Percentiles rank a stretch among this genome's conserved stretches.
phyloP scores from a whole-genome alignment of 148 eudicot species.

The Spergularia bocconei region DNA sequence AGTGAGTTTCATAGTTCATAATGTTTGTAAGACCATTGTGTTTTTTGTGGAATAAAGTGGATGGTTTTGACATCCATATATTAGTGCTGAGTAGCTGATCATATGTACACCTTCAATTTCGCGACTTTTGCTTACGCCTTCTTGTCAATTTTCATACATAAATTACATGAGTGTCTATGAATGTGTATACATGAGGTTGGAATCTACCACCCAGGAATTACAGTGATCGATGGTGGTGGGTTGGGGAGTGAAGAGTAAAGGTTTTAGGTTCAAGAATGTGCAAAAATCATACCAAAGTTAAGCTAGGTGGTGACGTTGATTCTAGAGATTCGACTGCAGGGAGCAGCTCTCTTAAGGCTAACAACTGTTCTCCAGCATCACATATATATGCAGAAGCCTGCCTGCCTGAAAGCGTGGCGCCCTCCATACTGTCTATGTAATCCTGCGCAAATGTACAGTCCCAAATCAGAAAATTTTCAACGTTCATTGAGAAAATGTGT shows the following conservation, averaged over 20 bases:
- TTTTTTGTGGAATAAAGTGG: no score
- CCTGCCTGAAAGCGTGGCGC: constrained; percentile 93
- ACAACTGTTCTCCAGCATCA: constrained; percentile 78
- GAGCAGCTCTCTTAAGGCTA: constrained; percentile 47
- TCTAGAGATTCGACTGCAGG: constrained; percentile 37
- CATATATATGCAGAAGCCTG: constrained; percentile 91
- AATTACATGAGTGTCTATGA: background rate
- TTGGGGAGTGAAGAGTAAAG: background rate
- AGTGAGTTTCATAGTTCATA: no score
- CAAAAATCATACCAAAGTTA: constrained; percentile 50
- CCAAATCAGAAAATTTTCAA: background rate
- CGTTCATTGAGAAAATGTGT: background rate
- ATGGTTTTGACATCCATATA: background rate
- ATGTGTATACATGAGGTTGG: constrained; percentile 17
- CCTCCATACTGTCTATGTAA: constrained; percentile 98
- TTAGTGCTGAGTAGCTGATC: background rate
- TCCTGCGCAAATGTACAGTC: constrained; percentile 45
- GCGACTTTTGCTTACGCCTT: constrained; percentile 2
- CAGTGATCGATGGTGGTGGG: constrained; percentile 10
- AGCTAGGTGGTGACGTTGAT: constrained; percentile 33
- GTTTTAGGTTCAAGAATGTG: constrained; percentile 1
- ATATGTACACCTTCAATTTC: background rate
- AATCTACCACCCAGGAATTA: constrained; percentile 16
- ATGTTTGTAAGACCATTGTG: background rate
- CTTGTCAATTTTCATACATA: background rate